These are phyloP conservation scores for Arthroderma uncinatum DNA, from an alignment of 2,329 filamentous ascomycete species.

Conservation along the genomic window DNA sequence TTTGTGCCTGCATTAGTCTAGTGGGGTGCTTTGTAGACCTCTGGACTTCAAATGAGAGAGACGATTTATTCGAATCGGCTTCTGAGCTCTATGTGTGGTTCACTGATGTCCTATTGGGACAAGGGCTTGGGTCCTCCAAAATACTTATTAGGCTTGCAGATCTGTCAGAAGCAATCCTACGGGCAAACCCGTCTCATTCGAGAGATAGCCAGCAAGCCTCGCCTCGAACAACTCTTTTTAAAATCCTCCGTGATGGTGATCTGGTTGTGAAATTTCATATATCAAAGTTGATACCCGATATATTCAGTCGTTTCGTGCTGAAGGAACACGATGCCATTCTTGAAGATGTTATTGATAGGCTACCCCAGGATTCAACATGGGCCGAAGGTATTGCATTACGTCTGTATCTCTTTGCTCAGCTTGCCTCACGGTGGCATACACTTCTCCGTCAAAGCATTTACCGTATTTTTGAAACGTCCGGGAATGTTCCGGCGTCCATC, in stretches of 20 bases:
- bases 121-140: slow-evolving; percentile 56
- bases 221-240: slow-evolving; percentile 60
- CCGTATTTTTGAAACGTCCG: slow-evolving; percentile 84
- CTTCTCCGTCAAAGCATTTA: slow-evolving; percentile 79
- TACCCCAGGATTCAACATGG: slow-evolving; percentile 63
- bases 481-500: slow-evolving; percentile 53
- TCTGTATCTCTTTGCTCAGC: slow-evolving; percentile 59
- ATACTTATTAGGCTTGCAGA: slow-evolving; percentile 56
- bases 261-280: slow-evolving; percentile 67
- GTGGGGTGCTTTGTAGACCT: slow-evolving; percentile 52
- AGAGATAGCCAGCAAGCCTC: slow-evolving; percentile 49
- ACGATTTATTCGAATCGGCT: slow-evolving; percentile 53
- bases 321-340: slow-evolving; percentile 75
- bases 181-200: slow-evolving; percentile 56
- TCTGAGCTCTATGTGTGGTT: slow-evolving; percentile 72
- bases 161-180: slow-evolving; percentile 60
- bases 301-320: slow-evolving; percentile 76
- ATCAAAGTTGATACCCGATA: slow-evolving; percentile 53
- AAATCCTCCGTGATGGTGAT: slow-evolving; percentile 54
- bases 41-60: slow-evolving; percentile 50
- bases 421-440: slow-evolving; percentile 77
- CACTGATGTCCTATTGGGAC: slow-evolving; percentile 54
- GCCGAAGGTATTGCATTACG: slow-evolving; percentile 77
- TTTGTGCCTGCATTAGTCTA: slow-evolving; percentile 56
- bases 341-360: slow-evolving; percentile 64